These are phyloP conservation scores for Calvatia gigantea DNA, from an alignment of 768 basidiomycete genomes.

Conservation along the genomic window DNA sequence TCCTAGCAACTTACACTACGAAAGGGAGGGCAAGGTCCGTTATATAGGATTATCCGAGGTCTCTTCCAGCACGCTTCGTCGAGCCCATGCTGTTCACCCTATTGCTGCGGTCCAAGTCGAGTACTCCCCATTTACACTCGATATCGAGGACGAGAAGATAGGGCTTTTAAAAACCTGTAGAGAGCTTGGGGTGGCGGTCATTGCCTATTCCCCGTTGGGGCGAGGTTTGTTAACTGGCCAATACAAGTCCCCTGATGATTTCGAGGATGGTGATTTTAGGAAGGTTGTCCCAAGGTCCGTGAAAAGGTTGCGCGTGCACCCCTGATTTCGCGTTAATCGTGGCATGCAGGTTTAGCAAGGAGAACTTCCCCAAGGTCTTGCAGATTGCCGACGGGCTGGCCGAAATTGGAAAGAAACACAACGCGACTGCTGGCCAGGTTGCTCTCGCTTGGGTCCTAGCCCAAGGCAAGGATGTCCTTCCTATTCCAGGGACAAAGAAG, in stretches of 20 bases:
- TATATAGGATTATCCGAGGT: constrained; percentile 53
- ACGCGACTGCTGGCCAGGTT: constrained; percentile 43
- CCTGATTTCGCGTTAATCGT: constrained; percentile 11
- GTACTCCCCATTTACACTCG: constrained; percentile 47
- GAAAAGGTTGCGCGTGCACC: constrained; percentile 19
- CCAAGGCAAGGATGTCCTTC: constrained; percentile 42
- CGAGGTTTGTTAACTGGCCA: constrained; percentile 47
- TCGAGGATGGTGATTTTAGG: constrained; percentile 40
- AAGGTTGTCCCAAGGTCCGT: constrained; percentile 29
- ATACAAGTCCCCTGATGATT: constrained; percentile 33
- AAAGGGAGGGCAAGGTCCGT: constrained; percentile 38
- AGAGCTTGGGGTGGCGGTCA: constrained; percentile 45
- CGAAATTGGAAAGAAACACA: constrained; percentile 33
- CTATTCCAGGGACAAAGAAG: constrained; percentile 45
- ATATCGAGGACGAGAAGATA: constrained; percentile 42
- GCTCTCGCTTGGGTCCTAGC: constrained; percentile 49
- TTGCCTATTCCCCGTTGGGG: constrained; percentile 53
- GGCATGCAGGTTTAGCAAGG: constrained; percentile 18
- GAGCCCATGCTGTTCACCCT: constrained; percentile 48
- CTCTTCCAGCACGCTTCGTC: constrained; percentile 41
- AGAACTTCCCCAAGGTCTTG: constrained; percentile 47
- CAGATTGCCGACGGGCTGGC: constrained; percentile 37
- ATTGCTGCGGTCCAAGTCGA: constrained; percentile 49
- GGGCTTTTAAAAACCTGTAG: constrained; percentile 38
- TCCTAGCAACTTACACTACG: background rate